Evolutionary conservation across 2,329 filamentous ascomycete species (phyloP).

Genomic region (Claviceps sorghi): DNA sequence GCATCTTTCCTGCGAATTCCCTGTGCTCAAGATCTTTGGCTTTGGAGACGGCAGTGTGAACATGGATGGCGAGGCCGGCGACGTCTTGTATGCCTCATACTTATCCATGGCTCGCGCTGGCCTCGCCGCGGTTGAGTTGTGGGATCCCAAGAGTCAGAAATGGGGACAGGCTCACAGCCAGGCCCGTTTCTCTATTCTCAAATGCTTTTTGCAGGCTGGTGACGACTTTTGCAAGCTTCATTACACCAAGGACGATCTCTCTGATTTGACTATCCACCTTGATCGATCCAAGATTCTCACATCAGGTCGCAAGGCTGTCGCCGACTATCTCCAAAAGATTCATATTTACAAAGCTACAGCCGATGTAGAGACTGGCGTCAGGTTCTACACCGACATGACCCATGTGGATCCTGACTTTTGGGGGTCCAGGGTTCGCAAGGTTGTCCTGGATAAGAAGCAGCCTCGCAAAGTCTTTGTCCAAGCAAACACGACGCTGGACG

Average conservation of each 20-base stretch:
- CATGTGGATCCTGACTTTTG: conserved; percentile 70
- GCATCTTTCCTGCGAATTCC: conserved; percentile 77
- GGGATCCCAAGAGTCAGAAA: conserved; percentile 80
- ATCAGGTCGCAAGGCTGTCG: conserved; percentile 70
- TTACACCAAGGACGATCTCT: conserved; percentile 57
- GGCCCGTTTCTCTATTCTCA: conserved; percentile 76
- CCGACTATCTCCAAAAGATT: conserved; percentile 75
- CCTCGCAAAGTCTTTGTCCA: conserved; percentile 89
- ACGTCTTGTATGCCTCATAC: conserved; percentile 79
- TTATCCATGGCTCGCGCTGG: conserved; percentile 92
- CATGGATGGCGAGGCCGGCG: conserved; percentile 62
- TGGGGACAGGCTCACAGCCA: conserved; percentile 92
- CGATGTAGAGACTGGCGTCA: conserved; percentile 61
- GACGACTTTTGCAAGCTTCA: conserved; percentile 74
- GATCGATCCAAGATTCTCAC: conserved; percentile 79
- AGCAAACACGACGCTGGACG: conserved; percentile 68
- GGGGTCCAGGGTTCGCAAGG: conserved; percentile 61
- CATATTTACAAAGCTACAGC: conserved; percentile 88
- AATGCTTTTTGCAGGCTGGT: conserved; percentile 73
- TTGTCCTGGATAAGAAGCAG: conserved; percentile 63
- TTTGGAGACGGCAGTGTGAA: conserved; percentile 65
- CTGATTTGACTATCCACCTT: conserved; percentile 67
- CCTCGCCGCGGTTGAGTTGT: conserved; percentile 76
- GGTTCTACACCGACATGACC: conserved; percentile 74
- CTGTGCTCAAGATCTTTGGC: conserved; percentile 79